Evolutionary conservation across 139 green algal species (phyloP).

Genomic region (Mychonastes homosphaera): DNA sequence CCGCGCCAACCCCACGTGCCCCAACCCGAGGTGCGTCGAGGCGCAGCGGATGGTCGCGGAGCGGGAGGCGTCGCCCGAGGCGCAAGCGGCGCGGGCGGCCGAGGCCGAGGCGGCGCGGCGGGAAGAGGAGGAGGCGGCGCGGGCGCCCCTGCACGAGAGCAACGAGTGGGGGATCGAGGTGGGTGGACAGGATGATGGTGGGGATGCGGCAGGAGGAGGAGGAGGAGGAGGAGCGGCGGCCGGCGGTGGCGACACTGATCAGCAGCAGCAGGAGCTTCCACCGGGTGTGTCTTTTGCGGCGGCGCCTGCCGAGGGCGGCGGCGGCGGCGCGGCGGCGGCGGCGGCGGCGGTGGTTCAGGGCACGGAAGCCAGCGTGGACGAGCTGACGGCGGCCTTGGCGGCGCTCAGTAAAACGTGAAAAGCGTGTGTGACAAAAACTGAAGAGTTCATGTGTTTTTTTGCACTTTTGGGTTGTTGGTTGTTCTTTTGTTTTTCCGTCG

Average conservation of each 20-base stretch:
- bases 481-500: no score
- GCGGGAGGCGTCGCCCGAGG: neutral
- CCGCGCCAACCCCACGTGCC: slow-evolving; percentile 70
- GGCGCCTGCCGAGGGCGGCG: slow-evolving; percentile 24
- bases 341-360: slow-evolving; percentile 33
- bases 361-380: slow-evolving; percentile 40
- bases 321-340: slow-evolving; percentile 31
- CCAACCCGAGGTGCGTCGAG: slow-evolving; percentile 59
- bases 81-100: slow-evolving; percentile 27
- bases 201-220: neutral
- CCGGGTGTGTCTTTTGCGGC: slow-evolving; percentile 48
- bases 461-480: no score
- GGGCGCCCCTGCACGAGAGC: slow-evolving; percentile 57
- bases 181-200: slow-evolving; percentile 15
- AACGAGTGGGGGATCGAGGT: slow-evolving; percentile 88
- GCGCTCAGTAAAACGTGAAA: no score
- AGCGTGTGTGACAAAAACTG: no score
- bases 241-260: neutral
- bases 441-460: no score
- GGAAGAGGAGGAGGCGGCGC: slow-evolving; percentile 25
- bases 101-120: slow-evolving; percentile 26
- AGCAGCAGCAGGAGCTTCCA: slow-evolving; percentile 19
- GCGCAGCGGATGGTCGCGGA: slow-evolving; percentile 39
- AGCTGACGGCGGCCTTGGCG: slow-evolving; percentile 63
- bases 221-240: neutral